phyloP scores from a whole-genome alignment of 768 basidiomycete species.

The Trichaptum fuscoviolaceum region DNA sequence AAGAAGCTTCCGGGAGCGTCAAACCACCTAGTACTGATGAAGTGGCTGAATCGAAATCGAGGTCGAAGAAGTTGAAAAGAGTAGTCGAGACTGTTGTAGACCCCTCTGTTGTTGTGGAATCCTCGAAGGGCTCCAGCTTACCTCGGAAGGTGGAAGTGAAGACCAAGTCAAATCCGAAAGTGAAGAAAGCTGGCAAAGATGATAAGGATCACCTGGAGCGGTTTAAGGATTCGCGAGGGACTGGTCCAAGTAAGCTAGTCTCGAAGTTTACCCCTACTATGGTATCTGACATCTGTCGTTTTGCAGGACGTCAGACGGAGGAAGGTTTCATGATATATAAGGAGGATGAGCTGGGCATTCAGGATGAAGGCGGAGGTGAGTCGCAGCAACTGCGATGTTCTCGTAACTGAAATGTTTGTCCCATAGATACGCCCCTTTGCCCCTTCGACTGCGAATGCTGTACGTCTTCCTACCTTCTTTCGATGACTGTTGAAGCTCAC shows the following conservation, averaged over 20 bases:
- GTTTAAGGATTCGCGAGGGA: slow-evolving; percentile 75
- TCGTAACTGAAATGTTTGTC: slow-evolving; percentile 11
- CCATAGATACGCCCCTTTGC: slow-evolving; percentile 72
- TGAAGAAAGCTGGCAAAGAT: slow-evolving; percentile 23
- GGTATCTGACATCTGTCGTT: slow-evolving; percentile 13
- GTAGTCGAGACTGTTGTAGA: slow-evolving; percentile 61
- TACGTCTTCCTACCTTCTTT: slow-evolving; percentile 33
- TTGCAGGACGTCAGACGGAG: slow-evolving; percentile 65
- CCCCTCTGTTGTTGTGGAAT: slow-evolving; percentile 39
- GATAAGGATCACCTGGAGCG: slow-evolving; percentile 33
- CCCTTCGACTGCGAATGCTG: slow-evolving; percentile 90
- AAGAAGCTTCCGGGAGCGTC: neutral
- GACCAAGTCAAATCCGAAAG: slow-evolving; percentile 20
- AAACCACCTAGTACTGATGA: slow-evolving; percentile 1
- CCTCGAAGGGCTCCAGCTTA: slow-evolving; percentile 31
- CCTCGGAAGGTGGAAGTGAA: slow-evolving; percentile 24
- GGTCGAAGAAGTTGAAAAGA: slow-evolving; percentile 24
- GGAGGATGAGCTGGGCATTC: slow-evolving; percentile 76
- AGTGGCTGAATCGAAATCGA: slow-evolving; percentile 11
- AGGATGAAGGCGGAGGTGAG: slow-evolving; percentile 67
- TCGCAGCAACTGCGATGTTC: slow-evolving; percentile 8
- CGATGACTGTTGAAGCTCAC: neutral
- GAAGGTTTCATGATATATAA: slow-evolving; percentile 80
- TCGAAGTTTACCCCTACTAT: slow-evolving; percentile 4
- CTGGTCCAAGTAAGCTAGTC: slow-evolving; percentile 52